Evolutionary conservation across 2,329 filamentous ascomycete genomes (phyloP).

Genomic region (Ophiostoma perfectum): DNA sequence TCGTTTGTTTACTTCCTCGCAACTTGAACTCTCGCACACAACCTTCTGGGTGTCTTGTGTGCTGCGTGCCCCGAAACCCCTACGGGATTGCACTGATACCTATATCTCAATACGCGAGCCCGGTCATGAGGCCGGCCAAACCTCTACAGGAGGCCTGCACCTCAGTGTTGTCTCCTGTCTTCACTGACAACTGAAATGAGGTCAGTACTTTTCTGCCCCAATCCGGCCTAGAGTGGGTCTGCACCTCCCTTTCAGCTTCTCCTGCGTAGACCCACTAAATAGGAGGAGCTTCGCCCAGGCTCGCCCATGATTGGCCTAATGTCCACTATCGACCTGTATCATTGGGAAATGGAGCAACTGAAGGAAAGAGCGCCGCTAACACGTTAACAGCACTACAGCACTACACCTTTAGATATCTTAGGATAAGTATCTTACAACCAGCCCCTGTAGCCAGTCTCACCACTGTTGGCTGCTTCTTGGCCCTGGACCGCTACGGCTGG

Average conservation of each 20-base stretch:
- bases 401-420: not conserved
- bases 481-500: conserved; percentile 6
- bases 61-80: too few species aligned
- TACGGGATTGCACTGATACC: too few species aligned
- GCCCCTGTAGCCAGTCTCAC: conserved; percentile 5
- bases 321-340: not conserved
- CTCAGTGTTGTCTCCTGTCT: too few species aligned
- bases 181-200: not conserved
- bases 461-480: not conserved
- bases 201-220: conserved; percentile 12
- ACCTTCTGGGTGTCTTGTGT: too few species aligned
- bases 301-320: not conserved
- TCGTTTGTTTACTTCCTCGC: too few species aligned
- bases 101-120: too few species aligned
- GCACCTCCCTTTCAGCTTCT: conserved; percentile 7
- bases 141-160: too few species aligned
- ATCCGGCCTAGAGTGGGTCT: conserved; percentile 1
- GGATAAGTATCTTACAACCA: too few species aligned
- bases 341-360: not conserved
- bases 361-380: too few species aligned
- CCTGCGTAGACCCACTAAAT: not conserved
- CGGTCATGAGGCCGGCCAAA: too few species aligned
- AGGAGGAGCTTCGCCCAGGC: not conserved
- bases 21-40: too few species aligned
- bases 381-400: not conserved